phyloP scores from a whole-genome alignment of 371 early-diverging fungal genomes.

The Capillidium rhysosporum region DNA sequence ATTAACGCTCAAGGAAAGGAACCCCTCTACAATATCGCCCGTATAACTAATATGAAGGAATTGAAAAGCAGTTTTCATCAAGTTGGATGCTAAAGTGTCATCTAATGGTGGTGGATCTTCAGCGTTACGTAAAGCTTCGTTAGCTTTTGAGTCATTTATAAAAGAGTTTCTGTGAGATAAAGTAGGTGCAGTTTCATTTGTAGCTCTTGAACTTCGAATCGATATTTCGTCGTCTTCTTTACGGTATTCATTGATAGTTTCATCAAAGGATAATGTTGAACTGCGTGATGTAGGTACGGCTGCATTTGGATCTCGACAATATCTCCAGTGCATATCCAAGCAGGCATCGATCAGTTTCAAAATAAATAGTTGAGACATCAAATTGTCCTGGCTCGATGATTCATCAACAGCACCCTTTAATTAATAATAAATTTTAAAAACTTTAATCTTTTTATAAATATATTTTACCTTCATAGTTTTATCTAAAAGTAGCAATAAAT shows the following conservation, averaged over 20 bases:
- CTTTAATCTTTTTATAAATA: no score
- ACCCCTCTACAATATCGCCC: slow-evolving; percentile 10
- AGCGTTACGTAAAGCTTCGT: slow-evolving; percentile 10
- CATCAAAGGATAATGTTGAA: not conserved
- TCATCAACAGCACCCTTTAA: not conserved
- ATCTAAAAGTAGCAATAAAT: slow-evolving; percentile 29
- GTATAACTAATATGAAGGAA: slow-evolving; percentile 20
- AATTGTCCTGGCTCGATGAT: slow-evolving; percentile 16
- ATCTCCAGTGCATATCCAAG: slow-evolving; percentile 50
- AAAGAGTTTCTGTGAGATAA: slow-evolving; percentile 4
- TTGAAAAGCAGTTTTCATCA: slow-evolving; percentile 34
- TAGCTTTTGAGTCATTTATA: slow-evolving; percentile 11
- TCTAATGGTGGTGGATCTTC: slow-evolving; percentile 62
- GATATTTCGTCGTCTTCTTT: slow-evolving; percentile 13
- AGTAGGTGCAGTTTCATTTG: slow-evolving; percentile 8
- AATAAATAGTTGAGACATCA: slow-evolving; percentile 53
- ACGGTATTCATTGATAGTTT: not conserved
- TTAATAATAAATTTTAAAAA: not conserved
- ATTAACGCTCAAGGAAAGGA: slow-evolving; percentile 9
- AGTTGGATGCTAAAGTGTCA: slow-evolving; percentile 38
- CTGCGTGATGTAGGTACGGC: not conserved
- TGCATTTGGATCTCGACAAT: slow-evolving; percentile 20
- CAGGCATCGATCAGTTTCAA: slow-evolving; percentile 48
- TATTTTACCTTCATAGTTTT: slow-evolving; percentile 32
- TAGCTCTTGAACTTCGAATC: slow-evolving; percentile 7